These are phyloP conservation scores for Solanum boliviense DNA, from an alignment of 257 asterid genomes.

Conservation along the genomic window DNA sequence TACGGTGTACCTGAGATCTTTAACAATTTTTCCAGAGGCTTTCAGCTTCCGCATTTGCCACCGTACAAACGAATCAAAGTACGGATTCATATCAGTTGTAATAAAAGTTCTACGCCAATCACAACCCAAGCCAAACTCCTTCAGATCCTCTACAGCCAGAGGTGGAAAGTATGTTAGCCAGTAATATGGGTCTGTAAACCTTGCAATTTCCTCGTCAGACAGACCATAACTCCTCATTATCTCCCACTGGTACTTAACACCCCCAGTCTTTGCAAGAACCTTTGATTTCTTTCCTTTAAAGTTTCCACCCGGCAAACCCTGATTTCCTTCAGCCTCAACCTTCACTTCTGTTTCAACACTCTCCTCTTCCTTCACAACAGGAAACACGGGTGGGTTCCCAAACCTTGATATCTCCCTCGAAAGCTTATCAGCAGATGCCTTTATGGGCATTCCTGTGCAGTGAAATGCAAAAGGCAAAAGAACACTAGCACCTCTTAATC, in stretches of 20 bases:
- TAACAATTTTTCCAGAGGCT: conserved; percentile 67
- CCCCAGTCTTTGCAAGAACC: conserved; percentile 74
- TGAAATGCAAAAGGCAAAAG: conserved; percentile 85
- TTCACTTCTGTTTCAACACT: conserved; percentile 31
- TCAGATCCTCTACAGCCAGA: conserved; percentile 77
- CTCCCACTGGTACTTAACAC: conserved; percentile 75
- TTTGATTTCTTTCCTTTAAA: conserved; percentile 91
- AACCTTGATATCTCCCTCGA: conserved; percentile 50
- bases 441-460: conserved; percentile 95
- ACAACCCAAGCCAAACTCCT: conserved; percentile 93
- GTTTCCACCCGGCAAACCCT: conserved; percentile 48
- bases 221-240: conserved; percentile 82
- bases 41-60: conserved; percentile 89
- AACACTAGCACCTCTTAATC: conserved; percentile 82
- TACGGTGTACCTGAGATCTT: conserved; percentile 64
- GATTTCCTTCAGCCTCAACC: conserved; percentile 39
- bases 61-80: conserved; percentile 79
- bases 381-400: conserved; percentile 83
- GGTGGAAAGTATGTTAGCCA: conserved; percentile 89
- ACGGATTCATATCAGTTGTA: conserved; percentile 73
- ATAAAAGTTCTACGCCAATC: conserved; percentile 91
- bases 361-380: conserved; percentile 52
- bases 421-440: conserved; percentile 93
- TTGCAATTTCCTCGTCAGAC: conserved; percentile 66
- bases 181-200: conserved; percentile 56